These are phyloP conservation scores for Ganoderma multipileum DNA, from an alignment of 1,284 basidiomycete genomes.

Conservation along the genomic window DNA sequence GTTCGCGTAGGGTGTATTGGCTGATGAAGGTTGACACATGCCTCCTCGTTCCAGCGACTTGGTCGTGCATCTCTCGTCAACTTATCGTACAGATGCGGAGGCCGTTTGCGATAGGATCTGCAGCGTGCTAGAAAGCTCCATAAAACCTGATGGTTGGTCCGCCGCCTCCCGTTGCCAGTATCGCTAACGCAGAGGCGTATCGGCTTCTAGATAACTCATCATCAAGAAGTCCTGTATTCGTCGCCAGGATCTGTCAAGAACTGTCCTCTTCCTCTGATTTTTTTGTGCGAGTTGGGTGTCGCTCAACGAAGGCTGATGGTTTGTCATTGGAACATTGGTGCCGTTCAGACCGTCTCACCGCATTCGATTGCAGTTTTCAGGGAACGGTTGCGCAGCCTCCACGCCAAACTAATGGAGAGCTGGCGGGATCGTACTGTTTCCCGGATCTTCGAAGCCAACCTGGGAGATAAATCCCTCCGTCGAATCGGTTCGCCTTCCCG, in stretches of 20 bases:
- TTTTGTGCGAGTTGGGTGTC: constrained; percentile 42
- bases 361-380: constrained; percentile 50
- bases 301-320: constrained; percentile 47
- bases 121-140: constrained; percentile 44
- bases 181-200: background rate
- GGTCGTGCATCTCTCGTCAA: constrained; percentile 45
- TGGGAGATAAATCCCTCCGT: background rate
- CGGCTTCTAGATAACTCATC: constrained; percentile 28
- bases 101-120: constrained; percentile 49
- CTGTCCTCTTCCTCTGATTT: constrained; percentile 16
- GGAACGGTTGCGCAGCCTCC: constrained; percentile 44
- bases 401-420: constrained; percentile 49
- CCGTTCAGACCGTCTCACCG: background rate
- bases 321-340: constrained; percentile 19
- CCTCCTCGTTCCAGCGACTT: constrained; percentile 42
- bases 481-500: background rate
- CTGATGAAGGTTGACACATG: constrained; percentile 14
- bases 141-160: constrained; percentile 43
- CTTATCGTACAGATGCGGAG: constrained; percentile 58
- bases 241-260: constrained; percentile 49
- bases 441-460: constrained; percentile 32
- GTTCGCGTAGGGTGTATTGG: background rate
- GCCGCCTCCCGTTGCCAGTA: constrained; percentile 13
- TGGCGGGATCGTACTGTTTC: constrained; percentile 57
- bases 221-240: constrained; percentile 43